phyloP scores from a whole-genome alignment of 2,329 filamentous ascomycete genomes.

The Colletotrichum liriopes region DNA sequence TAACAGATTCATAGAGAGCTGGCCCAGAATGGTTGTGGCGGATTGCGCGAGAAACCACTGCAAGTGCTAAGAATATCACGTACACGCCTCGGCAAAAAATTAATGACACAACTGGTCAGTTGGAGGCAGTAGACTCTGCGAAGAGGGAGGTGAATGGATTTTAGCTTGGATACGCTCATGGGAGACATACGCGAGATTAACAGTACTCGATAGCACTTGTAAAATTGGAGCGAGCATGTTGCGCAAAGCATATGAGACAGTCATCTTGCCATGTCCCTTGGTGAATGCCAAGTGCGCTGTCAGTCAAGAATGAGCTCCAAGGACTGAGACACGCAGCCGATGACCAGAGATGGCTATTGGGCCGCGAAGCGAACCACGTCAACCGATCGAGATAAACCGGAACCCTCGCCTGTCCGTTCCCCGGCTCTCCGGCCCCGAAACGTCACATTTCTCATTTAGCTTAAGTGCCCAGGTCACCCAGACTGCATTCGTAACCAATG shows the following conservation, averaged over 20 bases:
- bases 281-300: background rate
- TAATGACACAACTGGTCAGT: slow-evolving; percentile 10
- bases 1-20: slow-evolving; percentile 41
- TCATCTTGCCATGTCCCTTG: background rate
- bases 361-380: background rate
- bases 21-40: slow-evolving; percentile 46
- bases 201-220: background rate
- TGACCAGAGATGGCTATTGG: background rate
- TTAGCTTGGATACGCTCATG: background rate
- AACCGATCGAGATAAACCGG: slow-evolving; percentile 5
- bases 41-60: slow-evolving; percentile 27
- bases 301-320: too few species aligned
- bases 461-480: background rate
- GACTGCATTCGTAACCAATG: background rate
- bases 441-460: background rate
- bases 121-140: background rate
- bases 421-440: background rate
- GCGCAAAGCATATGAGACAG: background rate
- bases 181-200: background rate
- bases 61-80: slow-evolving; percentile 4
- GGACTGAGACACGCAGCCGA: background rate
- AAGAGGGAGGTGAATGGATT: background rate
- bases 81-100: slow-evolving; percentile 35
- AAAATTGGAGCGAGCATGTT: background rate
- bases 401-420: background rate